A percentile compares a stretch with the other conserved stretches of the same genome.
These are phyloP conservation scores for Chenopodium suecicum DNA, from an alignment of 148 eudicot species.

Conservation along the genomic window DNA sequence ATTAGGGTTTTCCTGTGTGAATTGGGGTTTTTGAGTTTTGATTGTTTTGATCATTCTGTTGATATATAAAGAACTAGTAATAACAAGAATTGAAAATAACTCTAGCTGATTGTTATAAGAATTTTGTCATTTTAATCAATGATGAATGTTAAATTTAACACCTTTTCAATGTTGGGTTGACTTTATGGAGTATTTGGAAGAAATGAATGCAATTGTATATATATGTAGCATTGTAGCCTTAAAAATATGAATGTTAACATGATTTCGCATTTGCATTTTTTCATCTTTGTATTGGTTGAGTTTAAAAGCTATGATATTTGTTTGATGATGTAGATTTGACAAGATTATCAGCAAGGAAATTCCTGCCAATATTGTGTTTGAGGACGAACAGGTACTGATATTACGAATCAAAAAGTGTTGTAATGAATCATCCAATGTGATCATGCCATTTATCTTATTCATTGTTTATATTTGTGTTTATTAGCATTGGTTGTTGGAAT, in stretches of 20 bases:
- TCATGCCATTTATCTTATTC: not conserved
- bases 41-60: slow-evolving; percentile 1
- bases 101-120: not conserved
- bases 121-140: not conserved
- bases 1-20: slow-evolving; percentile 15
- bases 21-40: not conserved
- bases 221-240: no score
- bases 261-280: not conserved
- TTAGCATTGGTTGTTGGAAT: not conserved
- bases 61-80: not conserved
- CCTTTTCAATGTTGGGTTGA: not conserved
- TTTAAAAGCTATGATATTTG: not conserved
- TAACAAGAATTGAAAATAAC: not conserved
- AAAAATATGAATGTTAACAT: no score
- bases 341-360: slow-evolving; percentile 93
- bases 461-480: not conserved
- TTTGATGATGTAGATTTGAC: slow-evolving; percentile 71
- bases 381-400: slow-evolving; percentile 70
- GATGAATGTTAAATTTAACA: no score
- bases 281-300: not conserved
- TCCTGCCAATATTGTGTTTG: slow-evolving; percentile 79
- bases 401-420: not conserved
- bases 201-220: not conserved
- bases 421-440: no score
- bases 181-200: not conserved